Conservation (phyloP, 345 rosid species). For the Isatis tinctoria region DNA sequence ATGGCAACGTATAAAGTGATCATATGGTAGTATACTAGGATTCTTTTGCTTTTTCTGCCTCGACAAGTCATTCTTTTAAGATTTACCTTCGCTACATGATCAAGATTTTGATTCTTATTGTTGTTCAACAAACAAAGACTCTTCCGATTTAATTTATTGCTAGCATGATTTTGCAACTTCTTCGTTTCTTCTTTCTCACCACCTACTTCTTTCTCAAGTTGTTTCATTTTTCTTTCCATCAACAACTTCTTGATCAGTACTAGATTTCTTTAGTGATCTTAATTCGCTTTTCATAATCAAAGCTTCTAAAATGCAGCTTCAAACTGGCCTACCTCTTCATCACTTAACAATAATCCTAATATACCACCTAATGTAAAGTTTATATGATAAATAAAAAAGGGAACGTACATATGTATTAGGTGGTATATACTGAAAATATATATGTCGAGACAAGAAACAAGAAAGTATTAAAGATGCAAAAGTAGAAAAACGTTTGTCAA, state of each 20-base stretch:
- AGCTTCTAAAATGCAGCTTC: neutral
- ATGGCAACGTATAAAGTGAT: neutral
- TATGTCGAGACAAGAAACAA: too few species aligned
- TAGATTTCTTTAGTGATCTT: neutral
- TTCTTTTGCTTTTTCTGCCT: neutral
- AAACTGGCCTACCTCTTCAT: neutral
- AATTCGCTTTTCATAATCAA: neutral
- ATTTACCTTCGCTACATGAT: neutral
- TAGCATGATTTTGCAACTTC: neutral
- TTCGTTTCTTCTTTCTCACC: neutral
- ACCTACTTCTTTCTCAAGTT: neutral
- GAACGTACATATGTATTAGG: too few species aligned
- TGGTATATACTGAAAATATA: too few species aligned
- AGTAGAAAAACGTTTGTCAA: too few species aligned
- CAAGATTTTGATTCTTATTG: neutral
- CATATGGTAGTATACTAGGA: neutral
- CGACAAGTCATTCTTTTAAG: neutral
- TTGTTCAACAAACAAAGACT: neutral
- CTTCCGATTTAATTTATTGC: neutral
- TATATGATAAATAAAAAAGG: too few species aligned
- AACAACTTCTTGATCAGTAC: neutral
- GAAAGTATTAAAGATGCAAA: too few species aligned
- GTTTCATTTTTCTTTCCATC: neutral
- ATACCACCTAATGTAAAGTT: neutral
- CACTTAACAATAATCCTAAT: neutral